Evolutionary conservation across 768 basidiomycete species (phyloP), one percentile per base, ranked within the genome.

Genomic region (Tremella yokohamensis): DNA sequence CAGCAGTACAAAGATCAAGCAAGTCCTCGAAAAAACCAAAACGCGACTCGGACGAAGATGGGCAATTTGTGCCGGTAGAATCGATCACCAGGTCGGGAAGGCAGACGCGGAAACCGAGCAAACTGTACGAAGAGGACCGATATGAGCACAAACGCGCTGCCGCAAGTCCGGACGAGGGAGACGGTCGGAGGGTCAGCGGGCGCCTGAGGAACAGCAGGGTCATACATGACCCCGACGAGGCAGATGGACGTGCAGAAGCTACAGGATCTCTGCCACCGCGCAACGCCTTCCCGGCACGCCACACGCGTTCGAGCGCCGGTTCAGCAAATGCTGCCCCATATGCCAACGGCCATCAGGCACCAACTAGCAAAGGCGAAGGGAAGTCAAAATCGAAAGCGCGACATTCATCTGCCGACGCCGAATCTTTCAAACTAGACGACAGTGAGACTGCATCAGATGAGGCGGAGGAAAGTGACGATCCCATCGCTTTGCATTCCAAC

Each of bases 361-460:
- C 40, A 25, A 38, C 26, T 42, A 8, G 47, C 20, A n/a, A 40
- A 4, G 42, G 34, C 7, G n/a, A 51, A 48, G 16, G 50, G 8
- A 20, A 39, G 45, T 25, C 40, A 16, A 52, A 53, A 38, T 40
- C 51, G 15, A 55, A 49, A 24, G 54, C 62, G 12, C 40, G 67
- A 18, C 65, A 64, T 45, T 61, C 62, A 8, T 66, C 67, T 8
- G 69, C 60, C 20, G 70, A 66, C 49, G 70, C 51, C 15, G 70
- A 66, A 19, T 57, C 55, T 20, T 67, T 67, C 37, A 58, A 65
- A 20, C 68, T 64, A 19, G 42, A 37, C 20, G 55, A 61, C 3
- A 60, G 56, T 15, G 57, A 47, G 18, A 56, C 51, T 3, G 38
- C 37, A 0, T 48, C 54, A 9, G 54, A 60, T 13, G 29, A 34